Conservation (phyloP, 306 rosid genomes). For the Arachis stenosperma region DNA sequence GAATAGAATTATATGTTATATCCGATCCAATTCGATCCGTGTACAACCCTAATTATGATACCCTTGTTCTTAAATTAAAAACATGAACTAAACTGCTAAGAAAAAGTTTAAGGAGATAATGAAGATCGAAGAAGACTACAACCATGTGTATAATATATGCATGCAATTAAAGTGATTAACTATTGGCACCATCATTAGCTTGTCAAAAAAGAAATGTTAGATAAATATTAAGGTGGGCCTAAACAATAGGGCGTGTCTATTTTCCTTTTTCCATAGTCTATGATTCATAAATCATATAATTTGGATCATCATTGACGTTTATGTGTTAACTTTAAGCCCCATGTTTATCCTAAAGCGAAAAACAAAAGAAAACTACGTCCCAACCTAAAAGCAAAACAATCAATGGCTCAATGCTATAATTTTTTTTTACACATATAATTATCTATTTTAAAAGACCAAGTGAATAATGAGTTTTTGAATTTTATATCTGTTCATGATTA, state of each 20-base stretch:
- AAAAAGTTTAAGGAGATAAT: neutral
- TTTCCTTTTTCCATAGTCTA: neutral
- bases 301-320: neutral
- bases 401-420: neutral
- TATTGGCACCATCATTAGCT: neutral
- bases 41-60: no score
- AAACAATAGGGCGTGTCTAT: neutral
- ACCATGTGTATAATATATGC: no score
- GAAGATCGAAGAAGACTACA: neutral
- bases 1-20: no score
- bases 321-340: slow-evolving; percentile 6
- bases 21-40: no score
- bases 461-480: slow-evolving; percentile 4
- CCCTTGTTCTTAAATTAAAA: neutral
- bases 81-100: neutral
- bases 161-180: neutral
- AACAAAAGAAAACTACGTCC: neutral
- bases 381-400: neutral
- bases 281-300: slow-evolving; percentile 23
- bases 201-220: neutral
- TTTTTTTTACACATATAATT: neutral
- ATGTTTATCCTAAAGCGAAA: neutral
- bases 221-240: neutral
- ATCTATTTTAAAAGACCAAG: neutral
- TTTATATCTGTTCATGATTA: neutral